Evolutionary conservation across 2,329 filamentous ascomycete genomes (phyloP), one percentile per base, ranked within the genome.

Genomic region (Fusarium buharicum): DNA sequence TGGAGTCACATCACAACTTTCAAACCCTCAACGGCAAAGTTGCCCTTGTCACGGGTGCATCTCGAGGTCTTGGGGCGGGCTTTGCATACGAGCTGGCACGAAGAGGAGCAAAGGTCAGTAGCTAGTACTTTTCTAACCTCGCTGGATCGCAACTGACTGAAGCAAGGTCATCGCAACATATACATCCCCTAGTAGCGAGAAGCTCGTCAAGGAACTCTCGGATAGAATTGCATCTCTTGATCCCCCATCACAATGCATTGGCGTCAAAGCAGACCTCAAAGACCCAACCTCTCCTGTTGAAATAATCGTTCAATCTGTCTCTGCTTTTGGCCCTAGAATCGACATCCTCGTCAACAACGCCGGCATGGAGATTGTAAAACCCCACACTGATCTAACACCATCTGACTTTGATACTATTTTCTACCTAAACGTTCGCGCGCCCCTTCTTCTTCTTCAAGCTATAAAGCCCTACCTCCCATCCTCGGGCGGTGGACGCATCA

Each of bases 11-110:
- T 17, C 22, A 4, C 11, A 64, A 30, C 7, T 53, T 37, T 6
- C 61, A 52, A 1, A 64, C 61, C 0, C 60, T 64, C 6, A n/a
- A 62, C 14, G 60, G 61, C 6, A 64, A 64, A 6, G 55, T 64
- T 4, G 61, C 61, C 10, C 27, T 64, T 3, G 1, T 64, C 1
- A 64, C 60, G 3, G 61, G 61, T 2, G 60, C 61, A 9, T 64
- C 61, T 17, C 36, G 61, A 5, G 61, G 61, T 7, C 60, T 64
- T 2, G 61, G 61, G 1, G 60, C 40, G 1, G 55, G 61, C 2
- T 64, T 64, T 22, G 55, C 61, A 2, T 46, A 57, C 3, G 61
- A 64, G 18, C 24, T 64, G 7, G 61, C 61, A n/a, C 31, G 17
- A 30, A 57, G 61, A 46, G 61, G 61, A 12, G 61, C 55, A 6